Conservation (phyloP, 1,139 yeast species). For the Geotrichum macrosporum region DNA sequence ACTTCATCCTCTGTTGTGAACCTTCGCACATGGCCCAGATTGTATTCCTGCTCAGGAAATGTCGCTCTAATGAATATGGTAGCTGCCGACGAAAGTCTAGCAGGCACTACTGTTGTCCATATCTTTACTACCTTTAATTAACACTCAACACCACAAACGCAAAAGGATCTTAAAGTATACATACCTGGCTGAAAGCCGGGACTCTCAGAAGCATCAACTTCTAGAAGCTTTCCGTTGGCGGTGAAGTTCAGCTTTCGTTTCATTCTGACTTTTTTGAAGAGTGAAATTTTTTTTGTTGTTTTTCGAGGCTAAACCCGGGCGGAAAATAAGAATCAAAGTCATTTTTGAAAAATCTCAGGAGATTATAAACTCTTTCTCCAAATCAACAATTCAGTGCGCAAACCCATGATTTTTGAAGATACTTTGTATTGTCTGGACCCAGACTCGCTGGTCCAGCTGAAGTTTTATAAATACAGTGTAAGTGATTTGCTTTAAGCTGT, state of each 20-base stretch:
- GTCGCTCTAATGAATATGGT: slow-evolving; percentile 34
- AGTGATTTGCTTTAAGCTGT: too few relatives aligned
- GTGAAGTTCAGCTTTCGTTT: slow-evolving; percentile 19
- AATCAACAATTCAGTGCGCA: too few relatives aligned
- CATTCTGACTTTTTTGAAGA: not conserved
- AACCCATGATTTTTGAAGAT: slow-evolving; percentile 17
- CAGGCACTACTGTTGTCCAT: slow-evolving; percentile 54
- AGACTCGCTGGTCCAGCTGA: slow-evolving; percentile 18
- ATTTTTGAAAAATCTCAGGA: not conserved
- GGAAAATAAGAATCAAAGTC: not conserved
- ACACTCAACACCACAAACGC: too few relatives aligned
- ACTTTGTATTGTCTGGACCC: slow-evolving; percentile 23
- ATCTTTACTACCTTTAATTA: slow-evolving; percentile 19
- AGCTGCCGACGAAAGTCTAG: slow-evolving; percentile 41
- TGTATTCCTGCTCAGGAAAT: slow-evolving; percentile 12
- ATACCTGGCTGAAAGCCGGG: slow-evolving; percentile 15
- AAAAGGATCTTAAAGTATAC: too few relatives aligned
- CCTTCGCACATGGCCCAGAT: slow-evolving; percentile 39
- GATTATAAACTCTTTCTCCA: not conserved
- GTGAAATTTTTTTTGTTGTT: slow-evolving; percentile 1
- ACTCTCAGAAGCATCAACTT: slow-evolving; percentile 13
- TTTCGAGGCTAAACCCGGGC: not conserved
- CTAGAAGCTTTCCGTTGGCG: slow-evolving; percentile 16
- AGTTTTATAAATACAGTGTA: slow-evolving; percentile 18
- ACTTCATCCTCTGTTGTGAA: slow-evolving; percentile 34